These are phyloP conservation scores for Bromus sterilis DNA, from an alignment of 176 grass and related monocot genomes.

Conservation along the genomic window DNA sequence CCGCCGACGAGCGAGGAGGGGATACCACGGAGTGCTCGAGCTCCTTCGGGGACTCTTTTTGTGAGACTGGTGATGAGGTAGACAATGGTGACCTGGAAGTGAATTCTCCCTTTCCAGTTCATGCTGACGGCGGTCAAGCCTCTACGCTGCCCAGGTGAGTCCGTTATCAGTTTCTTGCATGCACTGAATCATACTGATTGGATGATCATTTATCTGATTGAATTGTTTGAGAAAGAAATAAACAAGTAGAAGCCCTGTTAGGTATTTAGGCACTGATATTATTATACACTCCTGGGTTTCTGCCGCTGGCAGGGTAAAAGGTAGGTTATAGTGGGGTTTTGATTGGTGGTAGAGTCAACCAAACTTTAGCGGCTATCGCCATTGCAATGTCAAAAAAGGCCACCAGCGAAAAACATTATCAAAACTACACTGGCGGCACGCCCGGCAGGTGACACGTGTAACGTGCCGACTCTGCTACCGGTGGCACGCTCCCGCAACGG, in stretches of 20 bases:
- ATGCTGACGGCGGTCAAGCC: constrained; percentile 9
- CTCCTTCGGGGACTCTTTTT: constrained; percentile 66
- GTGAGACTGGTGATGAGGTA: constrained; percentile 40
- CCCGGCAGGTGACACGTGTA: too few relatives aligned
- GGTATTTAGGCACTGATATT: neutral
- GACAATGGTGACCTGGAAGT: constrained; percentile 52
- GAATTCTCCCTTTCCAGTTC: constrained; percentile 37
- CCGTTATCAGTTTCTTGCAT: neutral
- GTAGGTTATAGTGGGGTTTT: neutral
- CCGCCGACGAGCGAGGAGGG: constrained; percentile 18
- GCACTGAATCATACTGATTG: neutral
- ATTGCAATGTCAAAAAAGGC: too few relatives aligned
- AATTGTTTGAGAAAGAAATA: neutral
- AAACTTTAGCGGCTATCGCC: neutral
- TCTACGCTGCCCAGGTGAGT: constrained; percentile 49
- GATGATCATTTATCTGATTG: neutral
- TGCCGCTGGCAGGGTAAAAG: neutral
- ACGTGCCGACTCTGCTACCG: too few relatives aligned
- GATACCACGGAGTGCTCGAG: constrained; percentile 75
- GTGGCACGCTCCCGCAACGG: too few relatives aligned
- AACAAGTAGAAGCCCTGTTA: neutral
- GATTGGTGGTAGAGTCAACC: neutral
- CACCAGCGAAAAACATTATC: too few relatives aligned
- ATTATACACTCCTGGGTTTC: neutral
- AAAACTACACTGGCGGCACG: too few relatives aligned